phyloP scores from a whole-genome alignment of 2,329 filamentous ascomycete species.

The Teratosphaeria nubilosa region DNA sequence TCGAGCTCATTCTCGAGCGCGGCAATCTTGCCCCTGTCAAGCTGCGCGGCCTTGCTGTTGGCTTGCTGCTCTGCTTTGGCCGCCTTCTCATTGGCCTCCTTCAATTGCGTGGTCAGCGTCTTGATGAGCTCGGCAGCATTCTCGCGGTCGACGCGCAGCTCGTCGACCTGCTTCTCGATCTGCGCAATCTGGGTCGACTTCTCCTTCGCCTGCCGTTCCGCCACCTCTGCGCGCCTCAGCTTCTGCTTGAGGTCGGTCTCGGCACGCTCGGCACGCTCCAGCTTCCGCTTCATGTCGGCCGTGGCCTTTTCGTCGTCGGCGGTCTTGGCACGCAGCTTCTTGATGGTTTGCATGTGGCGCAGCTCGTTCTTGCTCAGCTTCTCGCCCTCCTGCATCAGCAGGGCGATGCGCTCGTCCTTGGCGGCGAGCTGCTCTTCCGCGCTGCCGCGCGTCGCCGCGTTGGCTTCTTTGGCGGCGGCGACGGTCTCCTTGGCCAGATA shows the following conservation, averaged over 20 bases:
- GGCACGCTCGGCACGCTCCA: conserved; percentile 56
- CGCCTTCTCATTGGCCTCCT: conserved; percentile 55
- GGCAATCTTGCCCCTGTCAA: conserved; percentile 47
- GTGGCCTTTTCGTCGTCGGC: conserved; percentile 43
- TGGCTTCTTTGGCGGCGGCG: conserved; percentile 61
- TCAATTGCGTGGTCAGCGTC: conserved; percentile 60
- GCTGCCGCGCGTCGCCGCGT: conserved; percentile 54
- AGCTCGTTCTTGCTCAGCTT: conserved; percentile 78
- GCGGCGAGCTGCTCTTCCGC: conserved; percentile 72
- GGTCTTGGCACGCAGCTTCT: conserved; percentile 55
- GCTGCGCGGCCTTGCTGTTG: conserved; percentile 57
- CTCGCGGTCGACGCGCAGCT: conserved; percentile 22
- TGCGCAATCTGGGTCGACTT: conserved; percentile 50
- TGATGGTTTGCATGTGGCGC: conserved; percentile 71
- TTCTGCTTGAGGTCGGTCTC: conserved; percentile 51
- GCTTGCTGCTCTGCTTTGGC: conserved; percentile 57
- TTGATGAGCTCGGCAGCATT: conserved; percentile 50
- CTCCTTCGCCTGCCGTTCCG: conserved; percentile 47
- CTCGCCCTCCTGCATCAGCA: conserved; percentile 86
- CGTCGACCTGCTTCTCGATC: conserved; percentile 37
- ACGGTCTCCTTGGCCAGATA: conserved; percentile 75
- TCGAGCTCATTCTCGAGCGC: conserved; percentile 56
- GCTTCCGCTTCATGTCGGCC: conserved; percentile 45
- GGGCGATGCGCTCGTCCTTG: conserved; percentile 80
- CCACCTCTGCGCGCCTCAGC: conserved; percentile 49